phyloP scores from a whole-genome alignment of 441 rosid species.

The Syzygium syzygioides region DNA sequence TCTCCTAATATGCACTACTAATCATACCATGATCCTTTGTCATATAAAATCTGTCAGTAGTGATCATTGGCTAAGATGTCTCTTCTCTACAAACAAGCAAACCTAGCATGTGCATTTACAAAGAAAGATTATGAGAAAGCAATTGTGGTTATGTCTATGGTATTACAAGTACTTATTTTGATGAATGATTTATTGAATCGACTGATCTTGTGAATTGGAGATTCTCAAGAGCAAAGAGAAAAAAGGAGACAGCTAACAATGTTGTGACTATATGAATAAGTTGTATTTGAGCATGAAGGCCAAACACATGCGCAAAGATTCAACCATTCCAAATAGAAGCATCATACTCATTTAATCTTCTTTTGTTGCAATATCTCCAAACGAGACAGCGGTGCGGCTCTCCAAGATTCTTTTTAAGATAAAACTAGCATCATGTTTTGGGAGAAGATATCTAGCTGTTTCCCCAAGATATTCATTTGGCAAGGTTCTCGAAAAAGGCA shows the following conservation, averaged over 20 bases:
- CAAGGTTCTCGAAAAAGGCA: not conserved
- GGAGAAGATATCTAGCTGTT: not conserved
- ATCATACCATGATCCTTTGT: not conserved
- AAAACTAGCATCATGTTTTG: not conserved
- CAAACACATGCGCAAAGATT: not conserved
- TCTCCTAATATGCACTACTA: not conserved
- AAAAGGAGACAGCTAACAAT: not conserved
- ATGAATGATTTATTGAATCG: not conserved
- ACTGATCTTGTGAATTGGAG: not conserved
- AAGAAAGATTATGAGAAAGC: conserved; percentile 55
- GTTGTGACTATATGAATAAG: not conserved
- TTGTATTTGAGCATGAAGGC: not conserved
- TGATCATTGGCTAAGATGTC: not conserved
- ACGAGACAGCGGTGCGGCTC: not conserved
- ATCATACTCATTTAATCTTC: not conserved
- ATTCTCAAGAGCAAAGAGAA: not conserved
- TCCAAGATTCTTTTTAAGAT: not conserved
- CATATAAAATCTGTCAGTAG: not conserved
- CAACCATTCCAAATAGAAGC: not conserved
- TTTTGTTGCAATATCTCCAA: not conserved
- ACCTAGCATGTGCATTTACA: conserved; percentile 56
- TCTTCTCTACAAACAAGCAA: conserved; percentile 30
- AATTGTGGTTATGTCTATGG: conserved; percentile 37
- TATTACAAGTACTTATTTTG: conserved; percentile 39
- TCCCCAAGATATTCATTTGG: not conserved